Percentiles rank a stretch among this genome's conserved stretches.
These are phyloP conservation scores for Ambrosia hybrid DNA, from an alignment of 140 eudicot genomes.

Conservation along the genomic window DNA sequence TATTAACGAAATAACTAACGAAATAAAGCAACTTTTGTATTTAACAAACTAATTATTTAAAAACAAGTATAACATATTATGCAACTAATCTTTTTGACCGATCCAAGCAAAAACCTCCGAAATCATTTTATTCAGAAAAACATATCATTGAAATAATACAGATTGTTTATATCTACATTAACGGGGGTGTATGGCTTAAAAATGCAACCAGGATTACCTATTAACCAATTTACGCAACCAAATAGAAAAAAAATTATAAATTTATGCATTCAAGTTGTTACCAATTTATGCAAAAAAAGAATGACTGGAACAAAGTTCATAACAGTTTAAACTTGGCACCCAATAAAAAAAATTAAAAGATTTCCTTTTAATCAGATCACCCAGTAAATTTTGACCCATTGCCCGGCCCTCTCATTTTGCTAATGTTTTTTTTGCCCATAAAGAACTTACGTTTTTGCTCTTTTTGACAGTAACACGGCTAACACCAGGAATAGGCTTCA, in stretches of 20 bases:
- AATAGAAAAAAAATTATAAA: neutral
- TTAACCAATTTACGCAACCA: neutral
- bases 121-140: neutral
- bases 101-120: neutral
- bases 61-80: neutral
- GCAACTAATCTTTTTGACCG: neutral
- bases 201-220: neutral
- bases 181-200: neutral
- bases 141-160: neutral
- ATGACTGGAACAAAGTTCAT: neutral
- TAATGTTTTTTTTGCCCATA: neutral
- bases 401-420: neutral
- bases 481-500: constrained; percentile 42
- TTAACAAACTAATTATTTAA: neutral
- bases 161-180: neutral
- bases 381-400: neutral
- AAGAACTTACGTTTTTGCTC: constrained; percentile 38
- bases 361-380: neutral
- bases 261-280: neutral
- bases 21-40: neutral
- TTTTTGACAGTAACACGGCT: constrained; percentile 45
- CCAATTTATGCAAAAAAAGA: neutral
- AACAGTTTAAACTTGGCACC: neutral
- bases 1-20: neutral
- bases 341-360: neutral